Base-by-base conservation (phyloP, 2,329 filamentous ascomycete species). In the Fusarium torreyae region DNA sequence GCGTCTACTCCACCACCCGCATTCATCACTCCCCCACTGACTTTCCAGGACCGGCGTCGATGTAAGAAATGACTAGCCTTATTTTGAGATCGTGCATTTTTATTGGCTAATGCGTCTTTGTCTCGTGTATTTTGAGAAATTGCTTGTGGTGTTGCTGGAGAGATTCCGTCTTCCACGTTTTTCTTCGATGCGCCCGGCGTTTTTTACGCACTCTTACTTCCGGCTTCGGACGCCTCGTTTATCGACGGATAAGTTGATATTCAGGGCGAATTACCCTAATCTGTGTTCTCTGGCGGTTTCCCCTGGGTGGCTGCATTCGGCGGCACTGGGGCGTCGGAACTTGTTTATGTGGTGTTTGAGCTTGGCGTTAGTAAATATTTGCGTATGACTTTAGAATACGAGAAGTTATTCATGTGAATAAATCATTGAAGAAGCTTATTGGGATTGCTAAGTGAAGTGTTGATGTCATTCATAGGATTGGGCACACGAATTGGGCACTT, bases 211-310 rank as follows among this genome's bases (percentile, higher is more conserved):
- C 28, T 13, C 18, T 6, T 1, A 13, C 26, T 26, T 31, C 45
- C 59, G 45, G 24, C 45, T 46, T 5, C 7, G 31, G 28, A 17
- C 28, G 28, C 26, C 20, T 48, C 22, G 36, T 4, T 56, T 17
- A 11, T 24, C 10, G 14, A n/a, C 14, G 11, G 18, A 15, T 20
- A 2, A 20, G 18, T 34, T 65, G 62, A 65, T 65, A 65, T 17
- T 65, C 60, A 65, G 62, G 62, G 60, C 53, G 22, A 3, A 24
- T 60, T 65, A n/a, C 53, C 53, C 15, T n/a, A 65, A 38, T n/a
- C 6, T 44, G 40, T n/a, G 6, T 17, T 17, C 7, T 20, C 24
- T 3, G 34, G 28, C 34, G 34, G 24, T 10, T 11, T 38, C 49
- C 51, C 50, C 39, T 48, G 24, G 18, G 61, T 64, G 59, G 61